These are phyloP conservation scores for Diospyros lotus DNA, from an alignment of 148 eudicot genomes.

Conservation along the genomic window DNA sequence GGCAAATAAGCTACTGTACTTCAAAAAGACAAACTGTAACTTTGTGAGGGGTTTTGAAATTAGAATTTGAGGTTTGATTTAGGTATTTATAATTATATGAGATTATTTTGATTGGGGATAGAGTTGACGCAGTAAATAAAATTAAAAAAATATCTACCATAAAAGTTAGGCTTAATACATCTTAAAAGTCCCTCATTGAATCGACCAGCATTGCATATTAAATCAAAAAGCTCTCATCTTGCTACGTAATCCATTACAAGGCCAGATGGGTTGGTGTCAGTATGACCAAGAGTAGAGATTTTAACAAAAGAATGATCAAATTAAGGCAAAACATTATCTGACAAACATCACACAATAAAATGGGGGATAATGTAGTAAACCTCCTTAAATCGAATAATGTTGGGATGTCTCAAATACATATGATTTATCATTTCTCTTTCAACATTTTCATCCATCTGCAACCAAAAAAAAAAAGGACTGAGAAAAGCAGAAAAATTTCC, in stretches of 20 bases:
- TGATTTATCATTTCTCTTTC: conserved; percentile 42
- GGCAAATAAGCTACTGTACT: no score
- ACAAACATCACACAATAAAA: not conserved
- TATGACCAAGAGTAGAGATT: conserved; percentile 8
- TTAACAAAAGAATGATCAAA: not conserved
- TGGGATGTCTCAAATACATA: conserved; percentile 40
- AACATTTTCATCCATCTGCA: conserved; percentile 46
- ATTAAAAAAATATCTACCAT: no score
- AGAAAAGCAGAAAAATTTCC: no score
- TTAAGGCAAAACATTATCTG: no score
- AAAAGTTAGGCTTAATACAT: no score
- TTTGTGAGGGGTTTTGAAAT: no score
- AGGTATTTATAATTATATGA: no score
- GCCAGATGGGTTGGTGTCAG: conserved; percentile 31
- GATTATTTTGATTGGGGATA: no score
- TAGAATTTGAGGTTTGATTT: no score
- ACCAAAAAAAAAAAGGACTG: not conserved
- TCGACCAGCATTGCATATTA: conserved; percentile 32
- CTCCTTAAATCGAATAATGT: conserved; percentile 44
- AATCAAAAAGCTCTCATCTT: conserved; percentile 28
- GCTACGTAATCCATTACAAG: conserved; percentile 34
- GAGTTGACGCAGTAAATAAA: no score
- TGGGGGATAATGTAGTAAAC: conserved; percentile 2
- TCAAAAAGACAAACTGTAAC: no score
- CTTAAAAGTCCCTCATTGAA: conserved; percentile 32